Evolutionary conservation across 192 early-diverging fungal species (phyloP), one percentile per base, ranked within the genome.

Genomic region (Coemansia reversa): DNA sequence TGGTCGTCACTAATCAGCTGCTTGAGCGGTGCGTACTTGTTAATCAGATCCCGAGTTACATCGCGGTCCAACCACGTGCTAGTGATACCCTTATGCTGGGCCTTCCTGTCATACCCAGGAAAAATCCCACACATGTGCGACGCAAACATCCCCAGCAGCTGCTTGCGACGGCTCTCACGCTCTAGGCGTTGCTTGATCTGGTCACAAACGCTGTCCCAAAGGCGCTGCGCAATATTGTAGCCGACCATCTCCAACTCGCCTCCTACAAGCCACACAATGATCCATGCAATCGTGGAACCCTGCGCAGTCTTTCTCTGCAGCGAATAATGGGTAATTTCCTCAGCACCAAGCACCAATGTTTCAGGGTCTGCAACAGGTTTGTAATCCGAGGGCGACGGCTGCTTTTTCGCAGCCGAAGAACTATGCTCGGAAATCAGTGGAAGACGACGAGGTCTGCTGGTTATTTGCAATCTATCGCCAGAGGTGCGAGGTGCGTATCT

Each of bases 241-340:
- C 79, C 79, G 2, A 81, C 79, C 79, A 81, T 81, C 65, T 81
- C 79, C 19, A 81, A 63, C 70, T 81, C 79, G 25, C 79, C 79
- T n/a, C 79, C 79, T 32, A 81, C 67, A 12, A 81, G 60, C 79
- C 79, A 81, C 12, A 81, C 60, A 18, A 72, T 63, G 18, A 81
- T 45, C 79, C 79, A 81, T 0, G 79, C 66, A 35, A 66, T 70
- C 14, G 62, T 66, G 23, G 79, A 69, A 25, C 22, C 66, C 2
- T 48, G 58, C 18, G 50, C 29, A 7, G 48, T 48, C 24, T 65
- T 72, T 60, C 48, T 29, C n/a, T 55, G 55, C 0, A 56, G 14
- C 7, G 65, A 25, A 29, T 81, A 81, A 60, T 81, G 56, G 5
- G 73, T 60, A 4, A 81, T 71, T 16, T 81, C 66, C 20, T 72